These are phyloP conservation scores for Leucoagaricus sp. DNA, from an alignment of 1,284 basidiomycete genomes.

Conservation along the genomic window DNA sequence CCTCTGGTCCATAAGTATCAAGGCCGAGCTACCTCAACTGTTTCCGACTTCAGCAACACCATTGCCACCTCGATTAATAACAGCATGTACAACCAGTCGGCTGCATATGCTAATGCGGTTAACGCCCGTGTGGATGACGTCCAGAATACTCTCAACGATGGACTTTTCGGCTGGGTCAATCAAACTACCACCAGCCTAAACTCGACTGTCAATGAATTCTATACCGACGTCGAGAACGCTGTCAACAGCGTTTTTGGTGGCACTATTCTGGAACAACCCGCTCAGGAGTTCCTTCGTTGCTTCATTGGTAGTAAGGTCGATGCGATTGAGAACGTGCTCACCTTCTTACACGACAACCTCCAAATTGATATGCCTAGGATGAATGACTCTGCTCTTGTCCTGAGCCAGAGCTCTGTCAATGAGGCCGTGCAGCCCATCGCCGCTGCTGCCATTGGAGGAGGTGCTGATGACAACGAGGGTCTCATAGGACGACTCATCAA, in stretches of 20 bases:
- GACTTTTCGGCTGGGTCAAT: slow-evolving; percentile 94
- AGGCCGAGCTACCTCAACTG: slow-evolving; percentile 57
- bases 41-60: slow-evolving; percentile 65
- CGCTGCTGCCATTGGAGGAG: slow-evolving; percentile 74
- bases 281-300: slow-evolving; percentile 88
- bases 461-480: slow-evolving; percentile 54
- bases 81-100: slow-evolving; percentile 79
- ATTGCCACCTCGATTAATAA: slow-evolving; percentile 80
- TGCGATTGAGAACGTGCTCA: slow-evolving; percentile 85
- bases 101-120: slow-evolving; percentile 72
- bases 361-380: slow-evolving; percentile 77
- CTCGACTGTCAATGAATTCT: slow-evolving; percentile 72
- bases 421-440: slow-evolving; percentile 82
- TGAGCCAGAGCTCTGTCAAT: slow-evolving; percentile 69
- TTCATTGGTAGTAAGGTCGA: slow-evolving; percentile 88
- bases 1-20: slow-evolving; percentile 70
- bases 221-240: slow-evolving; percentile 69
- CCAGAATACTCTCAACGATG: slow-evolving; percentile 80
- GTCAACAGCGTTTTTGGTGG: slow-evolving; percentile 78
- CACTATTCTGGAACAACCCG: slow-evolving; percentile 78
- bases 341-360: slow-evolving; percentile 90
- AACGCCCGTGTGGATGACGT: slow-evolving; percentile 72
- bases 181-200: slow-evolving; percentile 90
- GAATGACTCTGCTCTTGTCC: slow-evolving; percentile 71
- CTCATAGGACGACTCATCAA: slow-evolving; percentile 75